Percentiles rank a stretch among this genome's conserved stretches.
Evolutionary conservation across 2,329 filamentous ascomycete species (phyloP).

Genomic region (Venturia pyrina): DNA sequence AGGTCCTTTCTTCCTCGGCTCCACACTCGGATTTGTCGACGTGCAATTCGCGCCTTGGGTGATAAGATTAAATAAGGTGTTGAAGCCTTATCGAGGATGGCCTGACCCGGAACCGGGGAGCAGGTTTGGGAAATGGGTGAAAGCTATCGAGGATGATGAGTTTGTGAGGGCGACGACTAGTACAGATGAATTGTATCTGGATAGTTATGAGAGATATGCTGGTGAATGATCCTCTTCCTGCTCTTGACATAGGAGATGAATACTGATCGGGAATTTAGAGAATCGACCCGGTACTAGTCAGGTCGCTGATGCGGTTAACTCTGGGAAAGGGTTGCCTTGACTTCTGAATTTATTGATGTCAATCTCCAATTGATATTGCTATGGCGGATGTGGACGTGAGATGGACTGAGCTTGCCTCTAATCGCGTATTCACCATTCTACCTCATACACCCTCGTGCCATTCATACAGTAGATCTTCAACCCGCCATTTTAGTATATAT

Average conservation of each 20-base stretch:
- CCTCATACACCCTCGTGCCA: too few relatives aligned
- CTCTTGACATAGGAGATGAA: background rate
- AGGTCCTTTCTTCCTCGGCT: slow-evolving; percentile 61
- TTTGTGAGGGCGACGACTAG: slow-evolving; percentile 60
- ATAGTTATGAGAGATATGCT: slow-evolving; percentile 55
- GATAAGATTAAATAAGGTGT: slow-evolving; percentile 54
- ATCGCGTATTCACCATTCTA: too few relatives aligned
- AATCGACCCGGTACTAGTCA: slow-evolving; percentile 51
- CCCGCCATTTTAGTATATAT: too few relatives aligned
- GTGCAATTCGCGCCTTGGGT: slow-evolving; percentile 69
- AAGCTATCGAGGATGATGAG: slow-evolving; percentile 55
- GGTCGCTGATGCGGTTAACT: slow-evolving; percentile 50
- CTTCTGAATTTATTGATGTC: too few relatives aligned
- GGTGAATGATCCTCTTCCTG: slow-evolving; percentile 28
- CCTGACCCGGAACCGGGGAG: slow-evolving; percentile 51
- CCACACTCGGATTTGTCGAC: slow-evolving; percentile 54
- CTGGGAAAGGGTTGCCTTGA: slow-evolving; percentile 43
- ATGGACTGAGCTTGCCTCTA: too few relatives aligned
- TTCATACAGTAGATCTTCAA: too few relatives aligned
- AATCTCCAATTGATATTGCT: too few relatives aligned
- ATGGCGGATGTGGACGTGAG: too few relatives aligned
- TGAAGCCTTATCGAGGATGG: slow-evolving; percentile 57
- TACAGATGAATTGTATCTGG: slow-evolving; percentile 53
- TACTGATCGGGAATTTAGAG: slow-evolving; percentile 27
- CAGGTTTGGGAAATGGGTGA: slow-evolving; percentile 60